Base-by-base conservation (phyloP, 768 basidiomycete genomes). In the Naganishia onofrii region DNA sequence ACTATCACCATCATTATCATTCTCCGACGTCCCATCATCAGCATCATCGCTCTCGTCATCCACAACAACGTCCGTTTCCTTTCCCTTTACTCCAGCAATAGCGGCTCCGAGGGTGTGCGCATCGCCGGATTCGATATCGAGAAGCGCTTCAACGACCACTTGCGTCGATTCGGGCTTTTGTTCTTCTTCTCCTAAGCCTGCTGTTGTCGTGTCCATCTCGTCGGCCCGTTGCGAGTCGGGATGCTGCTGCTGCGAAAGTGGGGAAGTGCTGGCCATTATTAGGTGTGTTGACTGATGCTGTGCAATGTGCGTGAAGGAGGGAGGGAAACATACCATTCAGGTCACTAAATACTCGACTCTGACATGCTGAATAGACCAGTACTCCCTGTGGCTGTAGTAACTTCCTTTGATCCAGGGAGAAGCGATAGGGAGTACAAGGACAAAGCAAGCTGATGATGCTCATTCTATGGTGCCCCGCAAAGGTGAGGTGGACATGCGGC, bases 51-150 rank as follows among this genome's bases (percentile, higher is more conserved):
- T 23, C 32, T 34, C 31, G 1, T 44, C 23, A 29, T 17, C 19
- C 4, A 13, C 42, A 15, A 13, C 42, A 15, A 15, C 42, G 8
- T 42, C 42, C 15, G 9, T 42, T 26, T 42, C 42, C 60, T 26
- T 44, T 63, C 15, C 48, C 48, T 51, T 51, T n/a, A 21, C n/a
- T 4, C 23, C 23, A 6, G 15, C 48, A 51, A 23, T 12, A 26
- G 21, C 7, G 36, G 36, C 28, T 7, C 57, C 60, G 15, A 63
- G 36, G 6, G 21, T n/a, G 42, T 63, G 60, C 26, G 60, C 23
- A 21, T 38, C 38, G 23, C 2, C 36, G 36, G 60, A 63, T 34
- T 63, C 60, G 60, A 63, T 63, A 63, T 63, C 60, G 7, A 42
- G 60, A n/a, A 63, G 38, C 19, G 60, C 60, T 63, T 63, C 60